Base-by-base conservation (phyloP, 2,329 filamentous ascomycete species). In the Penicillium sumatraense region DNA sequence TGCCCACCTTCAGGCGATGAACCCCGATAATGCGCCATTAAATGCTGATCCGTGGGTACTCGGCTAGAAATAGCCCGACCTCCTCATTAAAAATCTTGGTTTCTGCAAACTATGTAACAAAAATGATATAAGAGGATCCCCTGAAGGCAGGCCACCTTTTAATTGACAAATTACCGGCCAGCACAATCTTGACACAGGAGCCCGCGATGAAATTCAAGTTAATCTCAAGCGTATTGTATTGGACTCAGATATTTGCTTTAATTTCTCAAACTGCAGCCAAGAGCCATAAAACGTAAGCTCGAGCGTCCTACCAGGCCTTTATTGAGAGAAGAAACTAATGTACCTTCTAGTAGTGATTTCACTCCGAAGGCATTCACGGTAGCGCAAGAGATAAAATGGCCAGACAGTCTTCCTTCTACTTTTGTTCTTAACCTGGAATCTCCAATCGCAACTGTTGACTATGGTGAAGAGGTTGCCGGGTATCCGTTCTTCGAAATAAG, bases 401-500 rank as follows among this genome's bases (percentile, higher is more conserved):
- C 55, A 50, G 11, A 47, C 36, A 38, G 3, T 49, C 31, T 14
- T 14, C 29, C 21, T 26, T 42, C 42, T 6, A 18, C 24, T 14
- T 47, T 61, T 29, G 47, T 41, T 7, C 33, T 61, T 2, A 41
- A 53, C 5, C 23, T 33, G 1, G n/a, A 35, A 7, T 26, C 24
- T 5, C 46, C 58, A 2, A 24, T 58, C 11, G 49, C 51, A 10
- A 63, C 54, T 3, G 9, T 63, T 5, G 60, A 63, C 11, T 61
- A 63, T 50, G 60, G 56, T 5, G 46, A 50, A 8, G 60, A 63
- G 31, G 40, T 59, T 24, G 60, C 50, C 9, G 60, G 58, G 2
- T 63, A 57, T 26, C 58, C 60, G 2, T 51, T 56, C 4, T 55
- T 63, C 13, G 47, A 61, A 20, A 56, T 57, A 4, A 47, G 57